A percentile compares a stretch with the other conserved stretches of the same genome.
phyloP scores from a whole-genome alignment of 371 early-diverging fungal species.

The Mortierella sp. region DNA sequence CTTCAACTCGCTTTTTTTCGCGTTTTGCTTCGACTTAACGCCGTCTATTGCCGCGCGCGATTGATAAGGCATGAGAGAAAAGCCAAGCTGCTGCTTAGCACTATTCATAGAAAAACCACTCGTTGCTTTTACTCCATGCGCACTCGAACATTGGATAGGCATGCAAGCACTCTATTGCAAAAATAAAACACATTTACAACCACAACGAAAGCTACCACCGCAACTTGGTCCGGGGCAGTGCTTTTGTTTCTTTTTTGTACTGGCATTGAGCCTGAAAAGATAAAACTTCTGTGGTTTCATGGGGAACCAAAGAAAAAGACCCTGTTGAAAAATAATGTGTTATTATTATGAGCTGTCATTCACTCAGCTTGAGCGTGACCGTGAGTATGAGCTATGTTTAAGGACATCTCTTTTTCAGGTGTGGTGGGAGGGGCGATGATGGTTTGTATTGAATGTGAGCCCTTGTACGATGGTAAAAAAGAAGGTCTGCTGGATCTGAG shows the following conservation, averaged over 20 bases:
- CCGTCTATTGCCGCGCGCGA: too few species aligned
- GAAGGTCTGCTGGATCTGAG: background rate
- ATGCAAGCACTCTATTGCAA: too few species aligned
- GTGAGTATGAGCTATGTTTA: background rate
- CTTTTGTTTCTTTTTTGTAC: background rate
- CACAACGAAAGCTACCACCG: too few species aligned
- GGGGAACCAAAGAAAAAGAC: background rate
- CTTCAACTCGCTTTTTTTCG: too few species aligned
- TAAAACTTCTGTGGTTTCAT: background rate
- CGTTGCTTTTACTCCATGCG: too few species aligned
- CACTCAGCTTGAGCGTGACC: background rate
- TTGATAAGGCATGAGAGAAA: too few species aligned
- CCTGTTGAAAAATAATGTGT: background rate
- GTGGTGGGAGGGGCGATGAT: background rate
- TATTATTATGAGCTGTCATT: background rate
- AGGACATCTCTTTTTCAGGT: background rate
- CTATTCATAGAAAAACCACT: too few species aligned
- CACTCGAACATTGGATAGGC: too few species aligned
- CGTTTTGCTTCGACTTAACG: too few species aligned
- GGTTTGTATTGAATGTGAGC: background rate
- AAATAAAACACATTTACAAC: too few species aligned
- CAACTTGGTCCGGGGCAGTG: constrained; percentile 4
- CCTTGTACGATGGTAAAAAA: background rate
- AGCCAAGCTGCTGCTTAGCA: too few species aligned
- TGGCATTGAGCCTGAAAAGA: background rate